These are phyloP conservation scores for Chaetomium sp. DNA, from an alignment of 2,329 filamentous ascomycete genomes.

Conservation along the genomic window DNA sequence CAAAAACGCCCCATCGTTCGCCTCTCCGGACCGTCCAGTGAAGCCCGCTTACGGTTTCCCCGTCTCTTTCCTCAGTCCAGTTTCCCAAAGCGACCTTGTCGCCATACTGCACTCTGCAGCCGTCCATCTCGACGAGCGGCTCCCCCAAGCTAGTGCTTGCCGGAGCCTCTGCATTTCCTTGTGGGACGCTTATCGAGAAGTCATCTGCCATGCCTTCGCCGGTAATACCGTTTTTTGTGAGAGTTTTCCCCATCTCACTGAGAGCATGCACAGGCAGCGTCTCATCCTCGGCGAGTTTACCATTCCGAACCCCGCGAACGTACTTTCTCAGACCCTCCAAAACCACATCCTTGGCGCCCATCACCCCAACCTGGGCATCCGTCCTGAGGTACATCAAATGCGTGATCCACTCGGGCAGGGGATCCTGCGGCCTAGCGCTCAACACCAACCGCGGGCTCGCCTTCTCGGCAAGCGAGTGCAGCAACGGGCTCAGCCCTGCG, in stretches of 20 bases:
- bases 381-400: conserved; percentile 74
- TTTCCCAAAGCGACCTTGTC: conserved; percentile 76
- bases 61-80: conserved; percentile 66
- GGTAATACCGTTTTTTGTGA: conserved; percentile 46
- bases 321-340: conserved; percentile 56
- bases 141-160: conserved; percentile 54
- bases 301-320: conserved; percentile 50
- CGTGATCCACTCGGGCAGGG: conserved; percentile 86
- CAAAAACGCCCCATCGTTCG: conserved; percentile 89
- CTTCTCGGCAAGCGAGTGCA: conserved; percentile 67
- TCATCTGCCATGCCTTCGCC: conserved; percentile 43
- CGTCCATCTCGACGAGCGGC: conserved; percentile 81
- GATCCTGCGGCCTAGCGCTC: conserved; percentile 80
- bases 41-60: conserved; percentile 61
- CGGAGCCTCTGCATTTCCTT: background rate
- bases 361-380: conserved; percentile 64
- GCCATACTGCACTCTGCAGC: conserved; percentile 80
- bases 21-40: conserved; percentile 82
- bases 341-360: conserved; percentile 67
- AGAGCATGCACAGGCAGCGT: conserved; percentile 52
- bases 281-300: conserved; percentile 49
- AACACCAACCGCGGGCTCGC: conserved; percentile 73
- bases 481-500: conserved; percentile 68
- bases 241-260: conserved; percentile 52
- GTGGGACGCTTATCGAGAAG: conserved; percentile 26